These are phyloP conservation scores for Leccinum insigne DNA, from an alignment of 1,284 basidiomycete species.

Conservation along the genomic window DNA sequence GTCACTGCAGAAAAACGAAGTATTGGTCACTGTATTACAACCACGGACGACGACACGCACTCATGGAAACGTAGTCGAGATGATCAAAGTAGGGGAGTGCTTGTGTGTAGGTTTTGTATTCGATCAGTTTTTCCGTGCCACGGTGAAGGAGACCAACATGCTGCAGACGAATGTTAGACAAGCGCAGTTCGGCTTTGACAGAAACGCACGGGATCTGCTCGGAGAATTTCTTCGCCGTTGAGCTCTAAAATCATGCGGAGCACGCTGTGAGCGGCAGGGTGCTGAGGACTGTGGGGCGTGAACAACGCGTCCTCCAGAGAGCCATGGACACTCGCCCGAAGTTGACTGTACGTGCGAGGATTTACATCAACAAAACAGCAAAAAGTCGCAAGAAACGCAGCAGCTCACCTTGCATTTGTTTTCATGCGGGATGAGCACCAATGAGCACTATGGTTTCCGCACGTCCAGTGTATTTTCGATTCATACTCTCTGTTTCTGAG, in stretches of 20 bases:
- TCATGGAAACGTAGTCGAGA: constrained; percentile 99
- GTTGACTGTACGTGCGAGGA: constrained; percentile 61
- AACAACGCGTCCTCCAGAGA: background rate
- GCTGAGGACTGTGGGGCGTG: constrained; percentile 71
- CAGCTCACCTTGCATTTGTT: too few species aligned
- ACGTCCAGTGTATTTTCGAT: too few species aligned
- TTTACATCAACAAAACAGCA: constrained; percentile 8
- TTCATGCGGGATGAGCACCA: too few species aligned
- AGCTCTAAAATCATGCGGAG: constrained; percentile 97
- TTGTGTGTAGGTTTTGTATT: constrained; percentile 99
- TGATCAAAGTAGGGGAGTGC: constrained; percentile 99
- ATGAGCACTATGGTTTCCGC: too few species aligned
- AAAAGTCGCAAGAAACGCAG: constrained; percentile 6
- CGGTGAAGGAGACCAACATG: constrained; percentile 97
- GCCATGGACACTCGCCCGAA: constrained; percentile 57
- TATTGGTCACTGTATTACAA: background rate
- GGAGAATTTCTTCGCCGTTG: constrained; percentile 95
- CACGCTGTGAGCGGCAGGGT: constrained; percentile 99
- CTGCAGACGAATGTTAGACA: constrained; percentile 40
- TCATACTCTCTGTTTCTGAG: too few species aligned
- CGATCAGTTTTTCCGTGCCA: constrained; percentile 98
- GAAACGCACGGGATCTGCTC: constrained; percentile 79
- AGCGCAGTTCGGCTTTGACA: background rate
- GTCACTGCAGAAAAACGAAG: constrained; percentile 63
- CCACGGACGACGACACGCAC: constrained; percentile 45